Evolutionary conservation across 2,329 filamentous ascomycete genomes (phyloP).

Genomic region (Phyllosticta citriasiana): DNA sequence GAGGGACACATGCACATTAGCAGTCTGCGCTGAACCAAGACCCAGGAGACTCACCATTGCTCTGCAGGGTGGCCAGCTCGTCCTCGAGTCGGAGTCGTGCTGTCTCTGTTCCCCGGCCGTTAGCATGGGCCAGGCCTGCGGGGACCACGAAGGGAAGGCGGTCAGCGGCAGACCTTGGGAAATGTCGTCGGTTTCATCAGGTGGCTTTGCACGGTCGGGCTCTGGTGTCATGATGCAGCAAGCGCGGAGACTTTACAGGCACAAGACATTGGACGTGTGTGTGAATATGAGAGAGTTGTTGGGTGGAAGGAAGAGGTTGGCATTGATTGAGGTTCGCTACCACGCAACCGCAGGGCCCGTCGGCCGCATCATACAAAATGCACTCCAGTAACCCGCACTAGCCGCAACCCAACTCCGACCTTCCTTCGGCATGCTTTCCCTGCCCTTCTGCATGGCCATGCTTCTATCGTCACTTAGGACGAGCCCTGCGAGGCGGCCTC

Average conservation of each 20-base stretch:
- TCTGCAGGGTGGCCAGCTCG: slow-evolving; percentile 3
- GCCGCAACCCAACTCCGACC: slow-evolving; percentile 1
- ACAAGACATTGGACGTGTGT: neutral
- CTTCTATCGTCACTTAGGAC: slow-evolving; percentile 28
- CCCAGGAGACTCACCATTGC: neutral
- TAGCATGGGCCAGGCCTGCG: slow-evolving; percentile 7
- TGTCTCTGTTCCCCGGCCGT: slow-evolving; percentile 6
- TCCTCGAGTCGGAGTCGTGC: slow-evolving; percentile 7
- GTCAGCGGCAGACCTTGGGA: slow-evolving; percentile 6
- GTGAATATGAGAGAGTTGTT: neutral
- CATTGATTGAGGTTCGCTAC: slow-evolving; percentile 11
- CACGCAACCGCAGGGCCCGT: slow-evolving; percentile 2
- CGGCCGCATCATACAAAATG: slow-evolving; percentile 11
- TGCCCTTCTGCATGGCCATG: neutral
- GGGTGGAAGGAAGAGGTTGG: slow-evolving; percentile 7
- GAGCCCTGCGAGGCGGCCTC: slow-evolving; percentile 36
- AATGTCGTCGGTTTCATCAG: slow-evolving; percentile 4
- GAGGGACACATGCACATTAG: neutral
- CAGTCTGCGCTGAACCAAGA: neutral
- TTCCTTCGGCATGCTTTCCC: slow-evolving; percentile 1
- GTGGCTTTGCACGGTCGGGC: slow-evolving; percentile 2
- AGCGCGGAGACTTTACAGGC: neutral
- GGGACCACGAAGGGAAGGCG: slow-evolving; percentile 1
- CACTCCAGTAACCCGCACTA: slow-evolving; percentile 9
- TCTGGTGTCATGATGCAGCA: slow-evolving; percentile 6